Conservation (phyloP, 345 rosid genomes). For the Hibiscus tridactylites region DNA sequence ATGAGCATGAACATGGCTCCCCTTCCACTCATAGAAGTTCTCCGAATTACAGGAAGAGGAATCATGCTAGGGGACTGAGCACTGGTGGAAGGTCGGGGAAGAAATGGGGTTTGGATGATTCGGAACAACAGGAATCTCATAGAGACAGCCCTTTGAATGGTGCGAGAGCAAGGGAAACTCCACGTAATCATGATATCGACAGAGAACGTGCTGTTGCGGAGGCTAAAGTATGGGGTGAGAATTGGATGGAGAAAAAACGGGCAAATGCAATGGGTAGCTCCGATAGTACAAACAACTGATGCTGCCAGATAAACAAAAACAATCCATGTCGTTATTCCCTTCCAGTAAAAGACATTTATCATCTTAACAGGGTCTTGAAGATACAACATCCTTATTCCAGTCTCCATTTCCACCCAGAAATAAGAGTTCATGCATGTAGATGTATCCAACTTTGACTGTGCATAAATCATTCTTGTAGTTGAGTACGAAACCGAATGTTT, state of each 20-base stretch:
- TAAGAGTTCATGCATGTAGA: conserved; percentile 17
- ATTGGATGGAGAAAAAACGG: conserved; percentile 83
- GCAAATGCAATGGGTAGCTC: conserved; percentile 67
- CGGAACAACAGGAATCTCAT: conserved; percentile 60
- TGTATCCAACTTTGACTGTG: conserved; percentile 26
- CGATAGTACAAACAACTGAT: conserved; percentile 61
- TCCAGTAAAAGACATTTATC: conserved; percentile 6
- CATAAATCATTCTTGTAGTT: conserved; percentile 17
- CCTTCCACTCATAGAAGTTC: conserved; percentile 39
- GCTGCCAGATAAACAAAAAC: neutral
- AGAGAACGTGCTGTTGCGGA: conserved; percentile 94
- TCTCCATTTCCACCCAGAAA: conserved; percentile 18
- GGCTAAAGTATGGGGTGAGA: conserved; percentile 98
- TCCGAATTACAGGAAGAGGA: conserved; percentile 71
- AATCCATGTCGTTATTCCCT: conserved; percentile 1
- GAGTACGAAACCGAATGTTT: conserved; percentile 22
- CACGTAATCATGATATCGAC: conserved; percentile 73
- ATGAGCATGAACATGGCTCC: conserved; percentile 55
- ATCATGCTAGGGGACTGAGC: conserved; percentile 45
- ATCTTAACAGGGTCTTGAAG: conserved; percentile 10
- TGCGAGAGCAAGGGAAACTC: conserved; percentile 60
- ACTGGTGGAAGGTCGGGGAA: conserved; percentile 73
- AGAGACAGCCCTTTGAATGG: conserved; percentile 64
- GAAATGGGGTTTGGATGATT: conserved; percentile 56
- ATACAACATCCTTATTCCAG: conserved; percentile 19